Evolutionary conservation across 2,329 filamentous ascomycete genomes (phyloP), one percentile per base, ranked within the genome.

Genomic region (Fusarium armeniacum): DNA sequence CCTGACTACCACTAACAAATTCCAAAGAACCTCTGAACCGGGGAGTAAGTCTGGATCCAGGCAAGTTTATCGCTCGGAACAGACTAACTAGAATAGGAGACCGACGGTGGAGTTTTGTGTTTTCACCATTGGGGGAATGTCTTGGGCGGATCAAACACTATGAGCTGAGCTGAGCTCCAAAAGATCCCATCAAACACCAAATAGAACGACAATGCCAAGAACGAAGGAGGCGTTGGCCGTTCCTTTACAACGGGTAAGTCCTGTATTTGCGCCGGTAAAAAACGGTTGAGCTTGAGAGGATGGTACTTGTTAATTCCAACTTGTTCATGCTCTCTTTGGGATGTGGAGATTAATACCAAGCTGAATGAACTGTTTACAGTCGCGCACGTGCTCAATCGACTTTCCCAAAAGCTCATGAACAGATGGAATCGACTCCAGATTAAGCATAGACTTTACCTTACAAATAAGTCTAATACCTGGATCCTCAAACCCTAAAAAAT

Each of bases 11-110:
- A 15, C 22, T 22, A 32, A 28, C 16, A 46, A 24, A 16, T 18
- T 35, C 33, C 5, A 4, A 26, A 32, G 35, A 50, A 28, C 22
- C 28, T 26, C 41, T 44, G 5, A 43, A 58, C 62, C 43, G 61
- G 51, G 50, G 13, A 24, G 16, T 53, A 53, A 38, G 49, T 50
- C 67, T 62, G 41, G 55, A 54, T 62, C 57, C 15, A 51, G 45
- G 16, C 18, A 30, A 35, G 41, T 28, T 20, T 2, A 32, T 46
- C 26, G n/a, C 32, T 22, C 20, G 36, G 33, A n/a, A 40, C 22
- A 26, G 58, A 24, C 67, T 64, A 69, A 64, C 67, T 50, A 22
- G n/a, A 38, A 49, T 35, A 22, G 54, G 67, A 60, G 54, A 70
- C 67, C 67, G 67, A 59, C 50, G 52, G 67, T 70, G 67, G 67